phyloP scores from a whole-genome alignment of 1,284 basidiomycete genomes.

The Exobasidium cylindrosporum region DNA sequence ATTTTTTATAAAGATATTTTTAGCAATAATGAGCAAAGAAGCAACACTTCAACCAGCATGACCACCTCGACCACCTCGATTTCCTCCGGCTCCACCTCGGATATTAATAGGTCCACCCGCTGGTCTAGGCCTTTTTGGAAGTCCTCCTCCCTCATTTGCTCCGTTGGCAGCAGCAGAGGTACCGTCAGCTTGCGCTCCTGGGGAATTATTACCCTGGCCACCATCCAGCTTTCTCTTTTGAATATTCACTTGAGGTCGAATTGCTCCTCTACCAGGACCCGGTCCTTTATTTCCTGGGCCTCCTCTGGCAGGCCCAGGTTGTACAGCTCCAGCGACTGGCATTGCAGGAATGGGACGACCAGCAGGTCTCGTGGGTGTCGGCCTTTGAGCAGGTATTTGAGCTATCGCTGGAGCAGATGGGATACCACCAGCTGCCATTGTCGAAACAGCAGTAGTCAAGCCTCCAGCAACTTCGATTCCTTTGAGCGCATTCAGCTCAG shows the following conservation, averaged over 20 bases:
- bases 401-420: background rate
- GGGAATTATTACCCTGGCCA: background rate
- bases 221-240: conserved; percentile 9
- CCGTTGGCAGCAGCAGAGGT: background rate
- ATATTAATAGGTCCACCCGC: conserved; percentile 5
- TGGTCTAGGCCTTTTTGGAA: conserved; percentile 1
- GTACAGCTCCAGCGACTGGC: background rate
- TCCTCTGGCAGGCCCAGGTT: background rate
- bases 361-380: conserved; percentile 1
- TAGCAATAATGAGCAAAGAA: too few species aligned
- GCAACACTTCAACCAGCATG: background rate
- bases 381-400: background rate
- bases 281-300: conserved; percentile 4
- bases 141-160: background rate
- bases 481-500: conserved; percentile 47
- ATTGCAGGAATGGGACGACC: background rate
- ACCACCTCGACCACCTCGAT: conserved; percentile 1
- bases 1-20: too few species aligned
- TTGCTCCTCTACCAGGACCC: background rate
- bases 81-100: conserved; percentile 9
- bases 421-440: background rate
- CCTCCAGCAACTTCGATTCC: conserved; percentile 14
- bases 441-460: background rate
- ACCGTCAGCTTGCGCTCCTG: background rate
- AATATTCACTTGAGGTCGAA: background rate